phyloP scores from a whole-genome alignment of 305 asterid species.

The Fraxinus albicans region DNA sequence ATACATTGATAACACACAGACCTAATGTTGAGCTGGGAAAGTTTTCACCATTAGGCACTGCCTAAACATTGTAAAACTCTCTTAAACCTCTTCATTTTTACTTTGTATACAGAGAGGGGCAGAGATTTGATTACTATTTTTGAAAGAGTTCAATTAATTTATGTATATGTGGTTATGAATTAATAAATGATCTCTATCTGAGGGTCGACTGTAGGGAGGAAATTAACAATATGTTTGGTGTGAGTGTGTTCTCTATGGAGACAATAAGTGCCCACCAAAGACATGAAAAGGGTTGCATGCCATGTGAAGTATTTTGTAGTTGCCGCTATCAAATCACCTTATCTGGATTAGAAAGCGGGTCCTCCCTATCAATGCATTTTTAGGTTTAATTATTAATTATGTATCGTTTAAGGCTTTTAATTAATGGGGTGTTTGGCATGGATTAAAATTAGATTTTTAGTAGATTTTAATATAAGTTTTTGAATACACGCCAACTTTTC shows the following conservation, averaged over 20 bases:
- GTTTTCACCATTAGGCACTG: no score
- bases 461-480: no score
- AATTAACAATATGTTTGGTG: neutral
- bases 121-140: neutral
- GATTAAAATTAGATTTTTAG: no score
- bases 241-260: neutral
- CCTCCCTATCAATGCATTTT: neutral
- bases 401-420: neutral
- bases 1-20: neutral
- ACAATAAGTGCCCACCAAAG: neutral
- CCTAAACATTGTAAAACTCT: neutral
- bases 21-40: neutral
- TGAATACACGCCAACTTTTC: no score
- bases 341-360: neutral
- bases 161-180: neutral
- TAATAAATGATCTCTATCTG: neutral
- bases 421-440: neutral
- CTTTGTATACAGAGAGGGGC: neutral
- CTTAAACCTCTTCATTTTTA: neutral
- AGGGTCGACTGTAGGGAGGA: neutral
- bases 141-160: neutral
- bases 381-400: neutral
- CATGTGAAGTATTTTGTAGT: neutral
- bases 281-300: neutral
- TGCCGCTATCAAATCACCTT: constrained; percentile 2